phyloP scores from a whole-genome alignment of 2,329 filamentous ascomycete species.

The Trichoderma breve region DNA sequence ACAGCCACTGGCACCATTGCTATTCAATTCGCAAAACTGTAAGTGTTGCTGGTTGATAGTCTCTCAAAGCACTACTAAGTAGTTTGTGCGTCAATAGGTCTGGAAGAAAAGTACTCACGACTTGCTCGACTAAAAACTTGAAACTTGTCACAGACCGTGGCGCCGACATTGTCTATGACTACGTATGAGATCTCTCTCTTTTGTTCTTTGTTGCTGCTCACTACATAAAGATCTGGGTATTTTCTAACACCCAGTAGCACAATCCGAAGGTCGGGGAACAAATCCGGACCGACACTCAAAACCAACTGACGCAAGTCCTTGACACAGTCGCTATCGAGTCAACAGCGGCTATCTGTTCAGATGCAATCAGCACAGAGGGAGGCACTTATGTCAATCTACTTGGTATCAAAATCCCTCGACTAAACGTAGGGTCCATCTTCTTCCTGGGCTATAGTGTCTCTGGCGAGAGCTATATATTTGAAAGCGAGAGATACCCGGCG shows the following conservation, averaged over 20 bases:
- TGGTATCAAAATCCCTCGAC: neutral
- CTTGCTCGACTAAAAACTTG: neutral
- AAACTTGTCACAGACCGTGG: neutral
- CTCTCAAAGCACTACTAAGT: neutral
- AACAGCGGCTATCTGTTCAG: neutral
- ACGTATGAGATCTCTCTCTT: neutral
- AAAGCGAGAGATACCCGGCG: neutral
- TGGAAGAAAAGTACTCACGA: neutral
- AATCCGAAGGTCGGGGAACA: neutral
- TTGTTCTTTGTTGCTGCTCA: rapidly evolving
- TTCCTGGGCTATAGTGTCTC: neutral
- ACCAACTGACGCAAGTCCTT: neutral
- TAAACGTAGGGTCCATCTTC: neutral
- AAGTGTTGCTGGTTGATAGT: neutral
- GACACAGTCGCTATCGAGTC: neutral
- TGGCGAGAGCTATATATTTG: neutral
- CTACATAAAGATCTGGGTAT: neutral
- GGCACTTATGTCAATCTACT: neutral
- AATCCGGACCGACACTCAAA: neutral
- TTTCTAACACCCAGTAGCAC: neutral
- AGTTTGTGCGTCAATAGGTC: neutral
- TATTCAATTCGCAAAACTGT: neutral
- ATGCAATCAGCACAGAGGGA: neutral
- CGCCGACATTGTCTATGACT: neutral
- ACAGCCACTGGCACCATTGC: neutral